These are phyloP conservation scores for Coemansia sp. DNA, from an alignment of 192 early-diverging fungal genomes.

Conservation along the genomic window DNA sequence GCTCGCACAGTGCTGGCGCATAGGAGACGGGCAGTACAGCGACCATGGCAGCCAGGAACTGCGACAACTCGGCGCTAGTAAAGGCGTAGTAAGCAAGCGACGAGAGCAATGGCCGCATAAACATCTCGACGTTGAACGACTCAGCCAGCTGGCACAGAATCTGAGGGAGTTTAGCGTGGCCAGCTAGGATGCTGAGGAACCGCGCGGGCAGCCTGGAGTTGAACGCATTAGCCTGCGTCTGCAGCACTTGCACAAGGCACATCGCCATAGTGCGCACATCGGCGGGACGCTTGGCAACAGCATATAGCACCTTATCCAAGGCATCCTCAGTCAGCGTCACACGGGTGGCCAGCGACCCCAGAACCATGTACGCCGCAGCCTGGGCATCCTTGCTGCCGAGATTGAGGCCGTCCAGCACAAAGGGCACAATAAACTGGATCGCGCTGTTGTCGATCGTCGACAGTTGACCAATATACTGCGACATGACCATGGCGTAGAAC, in stretches of 20 bases:
- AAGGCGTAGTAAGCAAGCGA: slow-evolving; percentile 23
- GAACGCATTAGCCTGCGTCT: slow-evolving; percentile 30
- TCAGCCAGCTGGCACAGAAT: slow-evolving; percentile 16
- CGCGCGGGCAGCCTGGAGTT: slow-evolving; percentile 1
- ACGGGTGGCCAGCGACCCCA: slow-evolving; percentile 34
- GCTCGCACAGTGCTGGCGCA: slow-evolving; percentile 17
- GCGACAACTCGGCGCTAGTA: background rate
- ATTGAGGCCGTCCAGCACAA: slow-evolving; percentile 33
- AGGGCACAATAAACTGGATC: slow-evolving; percentile 46
- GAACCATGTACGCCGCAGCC: slow-evolving; percentile 44
- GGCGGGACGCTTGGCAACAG: slow-evolving; percentile 21
- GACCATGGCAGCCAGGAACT: slow-evolving; percentile 16
- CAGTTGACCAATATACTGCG: slow-evolving; percentile 41
- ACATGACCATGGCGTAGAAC: slow-evolving; percentile 40
- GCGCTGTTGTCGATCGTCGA: slow-evolving; percentile 16
- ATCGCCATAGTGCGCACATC: slow-evolving; percentile 35
- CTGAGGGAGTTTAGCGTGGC: slow-evolving; percentile 9
- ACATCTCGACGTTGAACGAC: slow-evolving; percentile 18
- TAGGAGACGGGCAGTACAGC: slow-evolving; percentile 13
- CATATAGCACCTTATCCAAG: slow-evolving; percentile 29
- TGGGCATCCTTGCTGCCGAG: slow-evolving; percentile 27
- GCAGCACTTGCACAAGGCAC: slow-evolving; percentile 39
- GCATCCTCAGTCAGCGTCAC: slow-evolving; percentile 29
- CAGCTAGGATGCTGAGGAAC: slow-evolving; percentile 11
- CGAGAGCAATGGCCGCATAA: slow-evolving; percentile 23